A percentile compares a stretch with the other conserved stretches of the same genome.
Evolutionary conservation across 306 rosid genomes (phyloP).

Genomic region (Vigna hirtella): DNA sequence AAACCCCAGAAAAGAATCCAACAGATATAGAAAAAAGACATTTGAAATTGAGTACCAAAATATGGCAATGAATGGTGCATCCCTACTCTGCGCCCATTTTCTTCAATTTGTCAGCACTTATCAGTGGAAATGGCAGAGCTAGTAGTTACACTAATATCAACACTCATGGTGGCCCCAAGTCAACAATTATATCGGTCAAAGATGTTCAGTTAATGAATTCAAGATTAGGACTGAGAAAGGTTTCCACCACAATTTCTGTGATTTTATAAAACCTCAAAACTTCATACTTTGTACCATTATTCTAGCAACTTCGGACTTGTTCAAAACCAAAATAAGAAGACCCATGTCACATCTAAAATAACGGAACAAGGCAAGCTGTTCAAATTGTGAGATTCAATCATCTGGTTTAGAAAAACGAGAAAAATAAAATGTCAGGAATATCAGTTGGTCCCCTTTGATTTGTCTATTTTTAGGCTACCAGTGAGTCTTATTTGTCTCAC

Average conservation of each 20-base stretch:
- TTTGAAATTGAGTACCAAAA: conserved; percentile 6
- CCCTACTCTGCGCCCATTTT: conserved; percentile 46
- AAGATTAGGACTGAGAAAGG: conserved; percentile 5
- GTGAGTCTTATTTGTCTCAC: conserved; percentile 16
- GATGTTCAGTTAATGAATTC: conserved; percentile 20
- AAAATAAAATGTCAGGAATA: background rate
- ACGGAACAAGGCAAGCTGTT: conserved; percentile 30
- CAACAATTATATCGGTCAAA: conserved; percentile 38
- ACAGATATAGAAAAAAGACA: background rate
- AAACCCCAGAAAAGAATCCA: conserved; percentile 31
- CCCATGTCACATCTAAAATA: conserved; percentile 23
- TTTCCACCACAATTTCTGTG: background rate
- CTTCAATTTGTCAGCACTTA: conserved; percentile 40
- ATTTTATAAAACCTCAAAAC: background rate
- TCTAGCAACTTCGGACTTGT: background rate
- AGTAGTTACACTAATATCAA: conserved; percentile 47
- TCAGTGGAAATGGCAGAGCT: conserved; percentile 27
- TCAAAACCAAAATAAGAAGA: conserved; percentile 3
- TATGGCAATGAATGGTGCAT: conserved; percentile 32
- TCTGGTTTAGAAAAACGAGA: background rate
- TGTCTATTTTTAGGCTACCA: background rate
- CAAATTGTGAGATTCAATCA: conserved; percentile 25
- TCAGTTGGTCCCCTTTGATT: conserved; percentile 19
- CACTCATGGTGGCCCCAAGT: conserved; percentile 32
- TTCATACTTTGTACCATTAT: background rate